Evolutionary conservation across 768 basidiomycete species (phyloP).

Genomic region (Tylopilus sp.): DNA sequence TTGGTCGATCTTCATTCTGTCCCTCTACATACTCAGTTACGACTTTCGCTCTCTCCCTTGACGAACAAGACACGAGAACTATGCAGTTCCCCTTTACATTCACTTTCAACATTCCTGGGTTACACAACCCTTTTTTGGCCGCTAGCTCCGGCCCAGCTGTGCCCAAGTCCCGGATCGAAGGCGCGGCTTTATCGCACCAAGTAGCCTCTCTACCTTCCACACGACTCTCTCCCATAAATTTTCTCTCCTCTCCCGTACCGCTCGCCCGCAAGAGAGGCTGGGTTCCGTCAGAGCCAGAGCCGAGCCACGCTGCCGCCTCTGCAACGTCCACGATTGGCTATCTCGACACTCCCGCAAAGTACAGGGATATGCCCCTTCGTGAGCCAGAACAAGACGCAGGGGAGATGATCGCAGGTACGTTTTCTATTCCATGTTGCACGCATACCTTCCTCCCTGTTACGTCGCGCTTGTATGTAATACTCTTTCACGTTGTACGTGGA

Average conservation of each 20-base stretch:
- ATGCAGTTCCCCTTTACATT: slow-evolving; percentile 75
- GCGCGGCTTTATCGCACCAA: slow-evolving; percentile 23
- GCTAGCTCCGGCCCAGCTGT: slow-evolving; percentile 17
- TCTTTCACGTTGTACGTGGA: slow-evolving; percentile 17
- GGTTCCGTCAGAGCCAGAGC: slow-evolving; percentile 61
- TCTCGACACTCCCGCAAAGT: slow-evolving; percentile 66
- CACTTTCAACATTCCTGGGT: slow-evolving; percentile 58
- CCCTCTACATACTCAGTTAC: background rate
- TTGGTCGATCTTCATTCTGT: background rate
- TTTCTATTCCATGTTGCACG: slow-evolving; percentile 10
- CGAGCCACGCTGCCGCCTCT: slow-evolving; percentile 49
- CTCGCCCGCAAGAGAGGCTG: slow-evolving; percentile 65
- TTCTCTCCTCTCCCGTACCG: slow-evolving; percentile 35
- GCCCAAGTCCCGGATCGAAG: slow-evolving; percentile 24
- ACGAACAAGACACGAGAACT: slow-evolving; percentile 26
- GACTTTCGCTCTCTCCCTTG: slow-evolving; percentile 1
- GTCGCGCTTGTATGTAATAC: slow-evolving; percentile 19
- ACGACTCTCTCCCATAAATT: slow-evolving; percentile 10
- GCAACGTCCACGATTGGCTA: slow-evolving; percentile 58
- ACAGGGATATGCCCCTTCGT: slow-evolving; percentile 37
- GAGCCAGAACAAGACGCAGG: slow-evolving; percentile 41
- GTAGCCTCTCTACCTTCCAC: slow-evolving; percentile 15
- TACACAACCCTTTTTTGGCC: slow-evolving; percentile 61
- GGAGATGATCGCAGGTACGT: slow-evolving; percentile 44
- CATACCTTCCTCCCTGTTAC: background rate